These are phyloP conservation scores for Aspergillus arachidicola DNA, from an alignment of 2,329 filamentous ascomycete species.

Conservation along the genomic window DNA sequence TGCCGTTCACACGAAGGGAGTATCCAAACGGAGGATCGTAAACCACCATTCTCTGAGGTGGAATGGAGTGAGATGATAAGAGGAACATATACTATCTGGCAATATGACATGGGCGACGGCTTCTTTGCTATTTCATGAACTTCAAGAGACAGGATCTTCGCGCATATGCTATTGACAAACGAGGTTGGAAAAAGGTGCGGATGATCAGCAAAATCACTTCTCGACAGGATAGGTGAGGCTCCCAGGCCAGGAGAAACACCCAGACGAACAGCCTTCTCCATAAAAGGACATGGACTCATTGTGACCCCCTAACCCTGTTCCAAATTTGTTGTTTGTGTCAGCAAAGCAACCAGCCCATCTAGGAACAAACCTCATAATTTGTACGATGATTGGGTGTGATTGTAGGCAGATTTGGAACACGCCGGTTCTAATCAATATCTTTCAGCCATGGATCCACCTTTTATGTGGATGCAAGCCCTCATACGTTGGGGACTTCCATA, in stretches of 20 bases:
- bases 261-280: not conserved
- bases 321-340: not conserved
- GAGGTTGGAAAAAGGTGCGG: not conserved
- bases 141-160: not conserved
- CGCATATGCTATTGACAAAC: not conserved
- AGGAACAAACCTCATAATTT: not conserved
- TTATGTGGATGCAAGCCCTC: not conserved
- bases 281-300: not conserved
- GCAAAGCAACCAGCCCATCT: not conserved
- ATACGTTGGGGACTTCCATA: not conserved
- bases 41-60: not conserved
- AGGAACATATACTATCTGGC: not conserved
- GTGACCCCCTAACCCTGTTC: not conserved
- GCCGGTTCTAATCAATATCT: not conserved
- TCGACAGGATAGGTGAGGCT: not conserved
- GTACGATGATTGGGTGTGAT: not conserved
- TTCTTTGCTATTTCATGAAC: not conserved
- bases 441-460: not conserved
- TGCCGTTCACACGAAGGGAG: not conserved
- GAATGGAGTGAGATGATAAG: not conserved
- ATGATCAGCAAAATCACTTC: not conserved
- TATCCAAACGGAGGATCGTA: not conserved
- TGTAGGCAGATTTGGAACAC: not conserved
- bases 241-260: not conserved
- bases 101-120: not conserved